Percentiles rank a stretch among this genome's conserved stretches.
Evolutionary conservation across 208 protist species (phyloP).

Genomic region (Herpetomonas tarakana): DNA sequence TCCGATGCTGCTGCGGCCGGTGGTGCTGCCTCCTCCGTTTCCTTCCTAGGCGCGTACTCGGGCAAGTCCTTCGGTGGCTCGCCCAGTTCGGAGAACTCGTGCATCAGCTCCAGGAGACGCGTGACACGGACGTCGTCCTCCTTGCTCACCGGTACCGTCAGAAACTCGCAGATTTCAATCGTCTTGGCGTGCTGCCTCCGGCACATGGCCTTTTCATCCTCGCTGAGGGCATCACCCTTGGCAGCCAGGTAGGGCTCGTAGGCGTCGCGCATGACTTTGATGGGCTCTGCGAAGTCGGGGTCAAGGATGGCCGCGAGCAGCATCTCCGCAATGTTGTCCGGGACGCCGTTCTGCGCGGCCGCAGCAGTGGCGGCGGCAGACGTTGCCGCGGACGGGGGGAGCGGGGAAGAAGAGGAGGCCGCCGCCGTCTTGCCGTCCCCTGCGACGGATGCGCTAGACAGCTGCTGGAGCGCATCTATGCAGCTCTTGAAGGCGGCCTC

Average conservation of each 20-base stretch:
- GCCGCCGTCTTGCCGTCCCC: slow-evolving; percentile 3
- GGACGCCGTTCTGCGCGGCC: slow-evolving; percentile 1
- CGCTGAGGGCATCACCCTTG: slow-evolving; percentile 22
- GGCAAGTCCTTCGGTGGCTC: slow-evolving; percentile 45
- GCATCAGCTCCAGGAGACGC: slow-evolving; percentile 52
- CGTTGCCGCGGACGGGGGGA: not conserved
- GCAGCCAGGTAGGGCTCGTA: slow-evolving; percentile 53
- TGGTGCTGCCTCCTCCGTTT: not conserved
- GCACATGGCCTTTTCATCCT: slow-evolving; percentile 52
- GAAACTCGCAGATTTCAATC: slow-evolving; percentile 55
- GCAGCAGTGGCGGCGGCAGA: not conserved
- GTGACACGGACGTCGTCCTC: slow-evolving; percentile 45
- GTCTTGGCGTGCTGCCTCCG: slow-evolving; percentile 42
- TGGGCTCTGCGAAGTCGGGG: slow-evolving; percentile 52
- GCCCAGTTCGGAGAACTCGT: slow-evolving; percentile 66
- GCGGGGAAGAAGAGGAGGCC: slow-evolving; percentile 3
- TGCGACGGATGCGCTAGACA: slow-evolving; percentile 13
- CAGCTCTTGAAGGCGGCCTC: slow-evolving; percentile 26
- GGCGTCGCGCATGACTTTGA: slow-evolving; percentile 59
- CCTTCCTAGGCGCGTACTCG: slow-evolving; percentile 16
- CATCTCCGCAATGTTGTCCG: slow-evolving; percentile 34
- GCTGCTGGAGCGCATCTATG: slow-evolving; percentile 30
- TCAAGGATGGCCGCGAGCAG: slow-evolving; percentile 46
- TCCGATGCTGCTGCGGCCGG: not conserved
- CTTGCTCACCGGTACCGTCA: slow-evolving; percentile 34